Evolutionary conservation across 108 stramenopile species (phyloP), one percentile per base, ranked within the genome.

Genomic region (Mayamaea pseudoterrestris): DNA sequence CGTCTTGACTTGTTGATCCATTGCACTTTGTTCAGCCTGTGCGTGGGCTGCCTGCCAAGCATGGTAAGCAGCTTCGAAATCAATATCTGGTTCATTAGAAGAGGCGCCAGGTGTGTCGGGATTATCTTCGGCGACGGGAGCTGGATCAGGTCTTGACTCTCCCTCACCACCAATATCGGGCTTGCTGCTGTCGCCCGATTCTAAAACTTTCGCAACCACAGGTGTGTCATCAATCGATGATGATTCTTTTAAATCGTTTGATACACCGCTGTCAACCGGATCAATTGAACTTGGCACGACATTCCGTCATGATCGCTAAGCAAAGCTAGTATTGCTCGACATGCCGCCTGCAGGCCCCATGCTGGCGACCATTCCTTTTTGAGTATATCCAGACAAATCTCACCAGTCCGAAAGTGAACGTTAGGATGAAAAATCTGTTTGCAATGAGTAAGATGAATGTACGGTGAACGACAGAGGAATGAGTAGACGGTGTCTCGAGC

Each of bases 281-380:
- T n/a, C n/a, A n/a, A n/a, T n/a, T n/a, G n/a, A n/a, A n/a, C n/a
- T n/a, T n/a, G n/a, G n/a, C n/a, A n/a, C n/a, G n/a, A n/a, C n/a
- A n/a, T n/a, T n/a, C n/a, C 90, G 66, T 93, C 94, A 0, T 94
- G 93, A 71, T 93, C 94, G 23, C 75, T 73, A 41, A 98, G 47
- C 31, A 98, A 39, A 1, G 94, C 92, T 50, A 95, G 41, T 20
- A 98, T 77, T 1, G 96, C 96, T 21, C 93, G 78, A 62, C 94
- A 95, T 22, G 94, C 93, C 6, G 83, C 80, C 62, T 78, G 78
- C 35, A 88, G 66, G 12, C 86, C 83, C 93, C 90, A 94, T 11
- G 90, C 93, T 17, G 90, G 94, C 57, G 71, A 70, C 90, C 94
- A 95, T 41, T 94, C 94, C 69, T 94, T 93, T 57, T 93, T 93